A percentile compares a stretch with the other conserved stretches of the same genome.
phyloP scores from a whole-genome alignment of 225 moss, liverwort and hornwort species.

The Ulota crispa region DNA sequence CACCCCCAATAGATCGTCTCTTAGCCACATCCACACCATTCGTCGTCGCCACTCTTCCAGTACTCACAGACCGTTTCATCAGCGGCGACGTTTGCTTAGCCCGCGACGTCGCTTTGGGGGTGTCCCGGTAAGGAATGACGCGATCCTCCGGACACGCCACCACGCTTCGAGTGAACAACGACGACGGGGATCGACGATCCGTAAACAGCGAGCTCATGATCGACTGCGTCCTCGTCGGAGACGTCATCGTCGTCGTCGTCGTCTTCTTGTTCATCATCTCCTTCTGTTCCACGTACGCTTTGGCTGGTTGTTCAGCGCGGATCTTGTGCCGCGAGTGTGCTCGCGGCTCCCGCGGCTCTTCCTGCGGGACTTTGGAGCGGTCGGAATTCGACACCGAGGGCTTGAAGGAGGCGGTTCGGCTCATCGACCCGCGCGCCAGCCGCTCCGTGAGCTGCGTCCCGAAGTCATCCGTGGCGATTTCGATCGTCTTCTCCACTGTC shows the following conservation, averaged over 20 bases:
- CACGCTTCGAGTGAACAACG: constrained; percentile 50
- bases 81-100: constrained; percentile 53
- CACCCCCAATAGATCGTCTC: constrained; percentile 49
- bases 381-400: constrained; percentile 20
- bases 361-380: constrained; percentile 27
- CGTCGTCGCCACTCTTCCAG: constrained; percentile 36
- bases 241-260: neutral
- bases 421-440: constrained; percentile 39
- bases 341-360: constrained; percentile 41
- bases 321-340: constrained; percentile 32
- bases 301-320: constrained; percentile 33
- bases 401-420: constrained; percentile 40
- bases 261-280: neutral
- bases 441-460: constrained; percentile 60
- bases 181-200: constrained; percentile 39
- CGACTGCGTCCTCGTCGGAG: constrained; percentile 42
- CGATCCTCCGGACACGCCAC: constrained; percentile 70
- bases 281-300: constrained; percentile 43
- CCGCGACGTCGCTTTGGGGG: constrained; percentile 39
- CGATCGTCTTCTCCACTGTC: constrained; percentile 52
- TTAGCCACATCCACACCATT: constrained; percentile 40
- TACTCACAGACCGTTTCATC: constrained; percentile 52
- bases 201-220: constrained; percentile 56
- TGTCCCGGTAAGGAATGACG: constrained; percentile 53
- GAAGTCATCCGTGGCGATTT: constrained; percentile 56